Percentiles rank a stretch among this genome's conserved stretches.
These are phyloP conservation scores for Fonsecaea nubica DNA, from an alignment of 2,329 filamentous ascomycete species.

Conservation along the genomic window DNA sequence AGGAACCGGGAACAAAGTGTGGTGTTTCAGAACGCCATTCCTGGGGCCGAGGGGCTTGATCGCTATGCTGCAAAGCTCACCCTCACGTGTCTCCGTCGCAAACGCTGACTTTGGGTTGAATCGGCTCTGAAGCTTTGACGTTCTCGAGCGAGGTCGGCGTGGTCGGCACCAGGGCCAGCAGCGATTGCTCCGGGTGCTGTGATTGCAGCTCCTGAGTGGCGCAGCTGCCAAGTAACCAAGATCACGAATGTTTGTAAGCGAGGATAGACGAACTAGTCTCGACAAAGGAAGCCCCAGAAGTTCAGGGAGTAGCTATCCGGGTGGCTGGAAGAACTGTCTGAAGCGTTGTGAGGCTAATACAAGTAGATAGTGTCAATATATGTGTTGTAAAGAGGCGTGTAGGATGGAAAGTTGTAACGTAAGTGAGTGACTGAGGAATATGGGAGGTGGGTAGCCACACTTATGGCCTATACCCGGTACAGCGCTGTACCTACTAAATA, in stretches of 20 bases:
- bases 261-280: background rate
- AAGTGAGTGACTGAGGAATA: too few species aligned
- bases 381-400: too few species aligned
- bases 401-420: too few species aligned
- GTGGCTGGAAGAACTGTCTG: too few species aligned
- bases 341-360: too few species aligned
- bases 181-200: background rate
- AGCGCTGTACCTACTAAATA: too few species aligned
- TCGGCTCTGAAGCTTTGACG: background rate
- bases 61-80: conserved; percentile 2
- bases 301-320: too few species aligned
- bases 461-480: too few species aligned
- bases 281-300: background rate
- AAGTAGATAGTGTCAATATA: too few species aligned
- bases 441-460: too few species aligned
- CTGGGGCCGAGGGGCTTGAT: conserved; percentile 35
- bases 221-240: conserved; percentile 1
- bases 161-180: background rate
- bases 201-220: background rate
- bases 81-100: background rate
- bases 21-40: background rate
- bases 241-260: background rate
- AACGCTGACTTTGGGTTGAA: background rate
- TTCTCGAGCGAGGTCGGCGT: background rate
- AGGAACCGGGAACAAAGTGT: too few species aligned